phyloP scores from a whole-genome alignment of 257 asterid genomes.

The Solanum bukasovii region DNA sequence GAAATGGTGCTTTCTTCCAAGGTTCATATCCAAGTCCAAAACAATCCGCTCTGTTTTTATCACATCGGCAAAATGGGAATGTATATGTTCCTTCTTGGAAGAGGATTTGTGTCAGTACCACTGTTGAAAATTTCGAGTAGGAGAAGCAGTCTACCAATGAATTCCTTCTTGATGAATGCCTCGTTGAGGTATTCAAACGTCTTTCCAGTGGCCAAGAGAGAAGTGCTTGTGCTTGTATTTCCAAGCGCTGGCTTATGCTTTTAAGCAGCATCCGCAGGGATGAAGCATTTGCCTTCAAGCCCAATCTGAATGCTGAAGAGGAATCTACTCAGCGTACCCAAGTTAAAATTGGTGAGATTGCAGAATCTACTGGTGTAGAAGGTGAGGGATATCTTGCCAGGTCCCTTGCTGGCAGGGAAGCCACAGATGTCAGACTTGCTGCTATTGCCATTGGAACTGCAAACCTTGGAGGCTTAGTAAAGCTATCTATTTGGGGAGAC shows the following conservation, averaged over 20 bases:
- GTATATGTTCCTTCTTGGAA: slow-evolving; percentile 57
- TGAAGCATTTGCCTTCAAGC: not conserved
- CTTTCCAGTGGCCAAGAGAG: slow-evolving; percentile 55
- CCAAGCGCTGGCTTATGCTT: slow-evolving; percentile 89
- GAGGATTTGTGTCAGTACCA: slow-evolving; percentile 62
- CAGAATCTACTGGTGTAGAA: not conserved
- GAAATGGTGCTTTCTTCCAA: not conserved
- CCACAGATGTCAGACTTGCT: slow-evolving; percentile 74
- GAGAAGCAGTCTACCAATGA: slow-evolving; percentile 47
- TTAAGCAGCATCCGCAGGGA: slow-evolving; percentile 48
- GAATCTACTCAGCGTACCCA: not conserved
- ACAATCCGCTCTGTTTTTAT: slow-evolving; percentile 22
- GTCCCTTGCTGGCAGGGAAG: slow-evolving; percentile 79
- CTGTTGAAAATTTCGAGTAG: slow-evolving; percentile 8
- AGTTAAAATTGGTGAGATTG: slow-evolving; percentile 27
- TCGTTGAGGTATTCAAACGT: slow-evolving; percentile 21
- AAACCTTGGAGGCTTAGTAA: slow-evolving; percentile 77
- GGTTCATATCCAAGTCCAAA: not conserved
- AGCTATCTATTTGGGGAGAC: slow-evolving; percentile 60
- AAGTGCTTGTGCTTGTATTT: slow-evolving; percentile 46
- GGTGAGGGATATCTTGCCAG: slow-evolving; percentile 44
- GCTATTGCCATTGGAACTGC: slow-evolving; percentile 68
- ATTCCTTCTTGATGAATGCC: slow-evolving; percentile 89
- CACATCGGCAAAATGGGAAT: slow-evolving; percentile 46
- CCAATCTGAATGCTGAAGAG: not conserved